Conservation (phyloP, 768 basidiomycete genomes). For the Fomitopsis serialis region DNA sequence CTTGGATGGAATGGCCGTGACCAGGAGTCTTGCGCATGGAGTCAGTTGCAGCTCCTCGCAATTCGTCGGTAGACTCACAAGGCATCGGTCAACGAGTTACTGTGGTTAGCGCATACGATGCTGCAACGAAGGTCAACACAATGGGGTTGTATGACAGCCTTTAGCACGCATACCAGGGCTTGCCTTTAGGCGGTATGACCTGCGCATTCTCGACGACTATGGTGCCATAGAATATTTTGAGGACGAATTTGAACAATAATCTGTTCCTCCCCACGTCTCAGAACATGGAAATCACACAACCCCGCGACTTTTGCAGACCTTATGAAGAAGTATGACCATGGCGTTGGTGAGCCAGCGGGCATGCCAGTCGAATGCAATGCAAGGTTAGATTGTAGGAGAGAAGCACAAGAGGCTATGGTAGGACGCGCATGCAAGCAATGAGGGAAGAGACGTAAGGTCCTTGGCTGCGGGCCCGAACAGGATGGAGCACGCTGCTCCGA, state of each 20-base stretch:
- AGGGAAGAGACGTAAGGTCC: not conserved
- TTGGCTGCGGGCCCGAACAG: not conserved
- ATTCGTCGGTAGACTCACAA: conserved; percentile 43
- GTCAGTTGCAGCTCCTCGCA: not conserved
- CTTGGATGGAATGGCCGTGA: conserved; percentile 65
- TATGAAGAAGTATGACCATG: conserved; percentile 66
- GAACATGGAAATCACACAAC: conserved; percentile 2
- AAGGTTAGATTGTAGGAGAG: not conserved
- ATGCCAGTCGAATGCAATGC: not conserved
- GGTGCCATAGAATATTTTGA: conserved; percentile 87
- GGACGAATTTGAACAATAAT: conserved; percentile 71
- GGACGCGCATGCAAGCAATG: not conserved
- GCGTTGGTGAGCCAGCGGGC: conserved; percentile 34
- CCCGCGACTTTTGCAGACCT: conserved; percentile 35
- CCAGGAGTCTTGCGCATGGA: conserved; percentile 48
- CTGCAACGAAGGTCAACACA: conserved; percentile 30
- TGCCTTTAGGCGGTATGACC: conserved; percentile 64
- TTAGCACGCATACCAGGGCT: conserved; percentile 54
- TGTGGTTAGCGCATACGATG: conserved; percentile 83
- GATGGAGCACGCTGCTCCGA: not conserved
- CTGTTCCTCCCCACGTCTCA: conserved; percentile 26
- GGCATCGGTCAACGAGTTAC: conserved; percentile 82
- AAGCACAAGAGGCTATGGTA: not conserved
- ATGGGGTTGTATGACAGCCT: not conserved
- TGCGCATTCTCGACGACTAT: conserved; percentile 80